Percentiles rank a stretch among this genome's conserved stretches.
phyloP scores from a whole-genome alignment of 2,329 filamentous ascomycete genomes.

The Alternaria angustiovoidea region DNA sequence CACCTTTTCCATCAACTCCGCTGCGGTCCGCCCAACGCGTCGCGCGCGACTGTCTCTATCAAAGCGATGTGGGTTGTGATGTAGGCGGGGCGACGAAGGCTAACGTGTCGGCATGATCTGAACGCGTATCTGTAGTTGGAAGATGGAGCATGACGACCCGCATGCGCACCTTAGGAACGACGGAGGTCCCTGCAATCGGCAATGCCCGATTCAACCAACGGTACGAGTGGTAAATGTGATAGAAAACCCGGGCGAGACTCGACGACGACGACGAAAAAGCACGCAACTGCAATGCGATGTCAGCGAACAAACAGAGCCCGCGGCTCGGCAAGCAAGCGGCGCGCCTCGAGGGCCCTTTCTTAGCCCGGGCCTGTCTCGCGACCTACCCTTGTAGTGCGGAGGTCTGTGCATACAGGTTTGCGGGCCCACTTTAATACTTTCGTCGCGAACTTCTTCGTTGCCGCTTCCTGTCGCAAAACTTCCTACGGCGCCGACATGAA shows the following conservation, averaged over 20 bases:
- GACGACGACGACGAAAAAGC: not conserved
- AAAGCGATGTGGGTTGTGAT: conserved; percentile 4
- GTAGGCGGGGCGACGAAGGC: conserved; percentile 16
- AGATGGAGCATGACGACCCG: conserved; percentile 41
- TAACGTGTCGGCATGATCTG: conserved; percentile 37
- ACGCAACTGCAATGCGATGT: not conserved
- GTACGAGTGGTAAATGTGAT: not conserved
- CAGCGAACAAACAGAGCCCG: not conserved
- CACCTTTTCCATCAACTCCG: conserved; percentile 50
- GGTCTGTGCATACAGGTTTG: not conserved
- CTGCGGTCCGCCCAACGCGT: conserved; percentile 24
- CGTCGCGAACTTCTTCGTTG: conserved; percentile 5
- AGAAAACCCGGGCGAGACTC: not conserved
- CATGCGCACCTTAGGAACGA: conserved; percentile 5
- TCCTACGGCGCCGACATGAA: conserved; percentile 66
- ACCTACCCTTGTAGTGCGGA: not conserved
- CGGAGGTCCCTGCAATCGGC: not conserved
- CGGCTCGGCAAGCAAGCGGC: not conserved
- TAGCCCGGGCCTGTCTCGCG: not conserved
- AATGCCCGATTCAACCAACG: not conserved
- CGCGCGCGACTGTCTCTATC: conserved; percentile 24
- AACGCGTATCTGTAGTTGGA: conserved; percentile 17
- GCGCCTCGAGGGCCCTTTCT: not conserved
- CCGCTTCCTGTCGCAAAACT: conserved; percentile 9
- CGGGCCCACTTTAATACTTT: conserved; percentile 11